phyloP scores from a whole-genome alignment of 2,329 filamentous ascomycete species.

The Rutstroemia sp. region DNA sequence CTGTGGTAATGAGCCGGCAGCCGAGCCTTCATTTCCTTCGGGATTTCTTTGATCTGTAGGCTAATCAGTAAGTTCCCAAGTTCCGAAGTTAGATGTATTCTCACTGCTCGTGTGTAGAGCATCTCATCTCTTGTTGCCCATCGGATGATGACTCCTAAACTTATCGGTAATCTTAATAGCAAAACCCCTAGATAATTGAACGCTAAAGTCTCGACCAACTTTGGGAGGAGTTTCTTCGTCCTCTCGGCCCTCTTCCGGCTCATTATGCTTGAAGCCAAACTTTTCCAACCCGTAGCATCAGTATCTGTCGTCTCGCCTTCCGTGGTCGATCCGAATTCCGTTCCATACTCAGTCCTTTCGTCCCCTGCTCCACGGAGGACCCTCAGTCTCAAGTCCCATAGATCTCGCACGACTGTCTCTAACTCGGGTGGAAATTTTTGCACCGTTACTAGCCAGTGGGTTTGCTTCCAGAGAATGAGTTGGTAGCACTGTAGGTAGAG shows the following conservation, averaged over 20 bases:
- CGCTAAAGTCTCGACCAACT: slow-evolving; percentile 65
- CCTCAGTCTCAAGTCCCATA: slow-evolving; percentile 61
- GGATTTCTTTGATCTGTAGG: slow-evolving; percentile 49
- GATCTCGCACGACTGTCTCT: slow-evolving; percentile 70
- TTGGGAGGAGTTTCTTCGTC: slow-evolving; percentile 43
- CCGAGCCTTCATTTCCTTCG: slow-evolving; percentile 56
- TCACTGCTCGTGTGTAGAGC: slow-evolving; percentile 61
- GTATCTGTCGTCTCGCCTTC: slow-evolving; percentile 31
- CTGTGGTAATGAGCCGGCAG: slow-evolving; percentile 55
- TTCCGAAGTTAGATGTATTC: slow-evolving; percentile 19
- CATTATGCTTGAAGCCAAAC: slow-evolving; percentile 40
- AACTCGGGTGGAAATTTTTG: slow-evolving; percentile 64
- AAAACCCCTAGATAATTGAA: slow-evolving; percentile 75
- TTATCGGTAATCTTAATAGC: slow-evolving; percentile 68
- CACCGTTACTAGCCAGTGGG: slow-evolving; percentile 61
- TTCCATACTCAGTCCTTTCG: slow-evolving; percentile 26
- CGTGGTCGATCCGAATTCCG: slow-evolving; percentile 32
- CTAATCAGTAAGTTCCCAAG: background rate
- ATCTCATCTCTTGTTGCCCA: slow-evolving; percentile 65
- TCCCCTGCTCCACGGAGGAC: slow-evolving; percentile 34
- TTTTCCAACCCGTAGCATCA: slow-evolving; percentile 31
- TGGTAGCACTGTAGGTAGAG: slow-evolving; percentile 82
- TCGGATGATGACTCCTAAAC: slow-evolving; percentile 61
- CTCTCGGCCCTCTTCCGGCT: slow-evolving; percentile 15
- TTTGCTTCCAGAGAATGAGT: slow-evolving; percentile 75